Percentiles rank a stretch among this genome's conserved stretches.
These are phyloP conservation scores for Lenwebbia sp. DNA, from an alignment of 345 rosid species.

Conservation along the genomic window DNA sequence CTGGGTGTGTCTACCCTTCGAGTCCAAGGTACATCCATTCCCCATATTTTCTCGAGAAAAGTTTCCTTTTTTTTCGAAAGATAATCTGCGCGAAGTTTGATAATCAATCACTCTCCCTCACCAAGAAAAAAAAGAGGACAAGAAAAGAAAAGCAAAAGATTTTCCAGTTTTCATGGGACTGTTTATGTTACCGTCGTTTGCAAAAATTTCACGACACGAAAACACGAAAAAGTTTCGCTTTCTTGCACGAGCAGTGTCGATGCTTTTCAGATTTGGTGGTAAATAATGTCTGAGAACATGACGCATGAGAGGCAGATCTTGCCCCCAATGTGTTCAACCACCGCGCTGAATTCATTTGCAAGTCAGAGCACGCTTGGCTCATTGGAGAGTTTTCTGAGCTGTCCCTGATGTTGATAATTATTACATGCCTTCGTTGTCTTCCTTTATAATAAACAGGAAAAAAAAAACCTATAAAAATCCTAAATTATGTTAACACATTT, in stretches of 20 bases:
- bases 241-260: background rate
- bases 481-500: no score
- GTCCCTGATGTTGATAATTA: background rate
- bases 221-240: background rate
- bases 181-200: background rate
- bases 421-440: background rate
- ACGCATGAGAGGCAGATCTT: background rate
- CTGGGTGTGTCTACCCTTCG: constrained; percentile 22
- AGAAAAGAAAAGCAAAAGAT: background rate
- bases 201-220: background rate
- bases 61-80: background rate
- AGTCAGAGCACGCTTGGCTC: background rate
- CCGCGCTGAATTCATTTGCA: background rate
- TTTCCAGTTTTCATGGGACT: background rate
- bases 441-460: background rate
- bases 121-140: background rate
- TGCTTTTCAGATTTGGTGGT: background rate
- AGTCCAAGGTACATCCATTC: constrained; percentile 6
- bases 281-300: background rate
- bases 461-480: background rate
- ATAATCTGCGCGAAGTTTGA: background rate
- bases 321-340: background rate
- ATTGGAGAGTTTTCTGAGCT: background rate
- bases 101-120: background rate
- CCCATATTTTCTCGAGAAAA: background rate